Base-by-base conservation (phyloP, 208 protist species). In the Acanthamoeba royreba region DNA sequence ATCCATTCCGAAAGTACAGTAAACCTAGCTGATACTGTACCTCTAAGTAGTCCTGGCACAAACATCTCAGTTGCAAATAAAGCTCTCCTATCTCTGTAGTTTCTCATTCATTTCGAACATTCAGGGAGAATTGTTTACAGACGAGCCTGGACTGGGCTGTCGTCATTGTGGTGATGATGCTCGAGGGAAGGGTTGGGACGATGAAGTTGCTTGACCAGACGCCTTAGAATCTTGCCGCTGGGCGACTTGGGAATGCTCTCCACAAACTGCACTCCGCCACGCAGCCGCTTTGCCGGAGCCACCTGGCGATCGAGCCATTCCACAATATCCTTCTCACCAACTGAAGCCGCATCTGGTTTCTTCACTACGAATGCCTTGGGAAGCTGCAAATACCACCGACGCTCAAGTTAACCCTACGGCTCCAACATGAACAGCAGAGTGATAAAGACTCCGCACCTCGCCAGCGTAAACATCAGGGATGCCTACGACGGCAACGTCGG, bases 181-280 rank as follows among this genome's bases (percentile, higher is more conserved):
- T 5, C 35, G 11, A 5, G 35, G 7, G 66, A 40, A 0, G 35
- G 4, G 35, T 45, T 38, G 31, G 38, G 35, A 38, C 66, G 66
- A 38, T 77, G 66, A 19, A 45, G 66, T 38, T 86, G 45, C 15
- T 86, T 86, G 77, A 90, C 38, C 66, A 97, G 81, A 22, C 97
- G 96, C 28, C 97, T 96, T 47, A 98, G 90, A 52, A 98, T 92
- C 94, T 98, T 98, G 74, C 98, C 98, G 3, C 95, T 81, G 13
- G 95, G 40, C 58, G 95, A 97, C 87, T 97, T 98, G 25, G 96
- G 97, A 61, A 98, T 94, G 19, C 53, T 35, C 11, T 93, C 43
- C 0, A 98, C 94, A 63, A 98, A 97, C 53, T 94, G 93, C 13
- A 98, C 95, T 25, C 96, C 97, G 33, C 95, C 97, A 92, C 97